Conservation (phyloP, 73 alveolate species). For the Paramecium octaurelia region DNA sequence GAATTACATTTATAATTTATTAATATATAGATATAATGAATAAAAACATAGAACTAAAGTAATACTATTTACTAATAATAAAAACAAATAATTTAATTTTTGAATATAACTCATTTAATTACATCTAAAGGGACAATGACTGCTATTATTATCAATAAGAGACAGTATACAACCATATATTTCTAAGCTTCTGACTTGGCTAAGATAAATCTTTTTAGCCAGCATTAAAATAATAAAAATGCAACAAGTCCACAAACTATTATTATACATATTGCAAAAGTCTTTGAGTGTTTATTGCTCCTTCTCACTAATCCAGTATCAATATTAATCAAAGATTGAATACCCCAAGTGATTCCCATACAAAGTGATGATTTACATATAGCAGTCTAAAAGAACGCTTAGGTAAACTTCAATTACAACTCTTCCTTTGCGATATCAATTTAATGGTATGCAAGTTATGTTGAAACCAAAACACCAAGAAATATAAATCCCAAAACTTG, state of each 20-base stretch:
- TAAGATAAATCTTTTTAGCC: background rate
- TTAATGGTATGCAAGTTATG: background rate
- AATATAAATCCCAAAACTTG: background rate
- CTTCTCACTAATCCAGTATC: background rate
- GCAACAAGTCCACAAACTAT: background rate
- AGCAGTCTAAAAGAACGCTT: background rate
- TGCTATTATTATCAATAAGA: background rate
- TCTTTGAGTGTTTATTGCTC: background rate
- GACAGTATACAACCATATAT: background rate
- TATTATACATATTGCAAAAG: background rate
- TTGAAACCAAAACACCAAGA: background rate
- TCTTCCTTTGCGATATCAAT: background rate
- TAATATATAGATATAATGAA: background rate
- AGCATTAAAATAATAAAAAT: background rate
- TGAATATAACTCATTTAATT: background rate
- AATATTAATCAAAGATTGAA: background rate
- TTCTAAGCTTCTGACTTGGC: background rate
- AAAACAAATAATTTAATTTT: background rate
- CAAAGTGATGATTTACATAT: slow-evolving; percentile 22
- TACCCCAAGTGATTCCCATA: background rate
- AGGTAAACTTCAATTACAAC: background rate
- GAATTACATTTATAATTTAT: too few species aligned
- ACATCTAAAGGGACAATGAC: background rate
- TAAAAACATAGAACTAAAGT: background rate
- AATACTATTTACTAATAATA: background rate